These are phyloP conservation scores for Russula sp. DNA, from an alignment of 768 basidiomycete genomes.

Conservation along the genomic window DNA sequence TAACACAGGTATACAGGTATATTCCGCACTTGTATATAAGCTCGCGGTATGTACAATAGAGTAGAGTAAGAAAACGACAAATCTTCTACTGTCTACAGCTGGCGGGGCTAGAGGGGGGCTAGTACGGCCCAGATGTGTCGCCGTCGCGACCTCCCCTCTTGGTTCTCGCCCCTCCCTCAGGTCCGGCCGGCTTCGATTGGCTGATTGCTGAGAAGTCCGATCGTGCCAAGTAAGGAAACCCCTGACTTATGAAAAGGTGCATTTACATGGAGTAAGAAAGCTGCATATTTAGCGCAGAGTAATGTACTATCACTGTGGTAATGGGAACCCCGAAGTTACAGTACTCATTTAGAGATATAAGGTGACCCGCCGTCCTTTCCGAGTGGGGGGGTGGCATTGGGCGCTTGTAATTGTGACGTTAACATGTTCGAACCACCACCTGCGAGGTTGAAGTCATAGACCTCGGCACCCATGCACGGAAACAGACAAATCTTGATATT, in stretches of 20 bases:
- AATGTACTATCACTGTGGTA: not conserved
- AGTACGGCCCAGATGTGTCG: not conserved
- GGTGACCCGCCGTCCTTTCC: not conserved
- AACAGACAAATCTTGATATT: not conserved
- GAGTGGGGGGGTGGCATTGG: not conserved
- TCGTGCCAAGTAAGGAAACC: constrained; percentile 4
- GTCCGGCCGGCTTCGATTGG: not conserved
- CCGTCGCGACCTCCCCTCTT: no score
- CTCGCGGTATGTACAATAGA: no score
- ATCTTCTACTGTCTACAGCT: no score
- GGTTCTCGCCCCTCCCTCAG: not conserved
- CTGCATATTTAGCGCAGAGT: not conserved
- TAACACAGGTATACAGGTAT: no score
- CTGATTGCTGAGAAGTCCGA: not conserved
- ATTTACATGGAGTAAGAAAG: not conserved
- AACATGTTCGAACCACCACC: no score
- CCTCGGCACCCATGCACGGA: not conserved
- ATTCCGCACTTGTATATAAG: no score
- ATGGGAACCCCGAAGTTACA: not conserved
- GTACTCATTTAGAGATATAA: not conserved
- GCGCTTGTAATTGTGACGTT: not conserved
- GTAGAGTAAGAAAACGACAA: no score
- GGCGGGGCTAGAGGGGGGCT: not conserved
- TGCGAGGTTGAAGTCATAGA: not conserved
- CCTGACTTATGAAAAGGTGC: not conserved